Evolutionary conservation across 441 rosid species (phyloP).

Genomic region (Croton setiger): DNA sequence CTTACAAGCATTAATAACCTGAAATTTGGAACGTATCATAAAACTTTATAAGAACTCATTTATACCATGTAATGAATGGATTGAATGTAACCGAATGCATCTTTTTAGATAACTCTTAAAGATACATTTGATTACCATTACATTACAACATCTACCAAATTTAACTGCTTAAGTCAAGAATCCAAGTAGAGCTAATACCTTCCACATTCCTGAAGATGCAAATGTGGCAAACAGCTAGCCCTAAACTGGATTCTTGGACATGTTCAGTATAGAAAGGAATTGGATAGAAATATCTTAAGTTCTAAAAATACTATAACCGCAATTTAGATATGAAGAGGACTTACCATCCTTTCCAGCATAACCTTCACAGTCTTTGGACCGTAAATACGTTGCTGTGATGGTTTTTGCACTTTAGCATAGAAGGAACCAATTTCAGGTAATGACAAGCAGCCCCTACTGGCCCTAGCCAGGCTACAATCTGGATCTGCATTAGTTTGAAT

Average conservation of each 20-base stretch:
- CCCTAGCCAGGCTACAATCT: slow-evolving; percentile 66
- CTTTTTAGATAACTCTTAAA: no score
- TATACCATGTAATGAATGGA: no score
- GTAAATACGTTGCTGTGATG: slow-evolving; percentile 76
- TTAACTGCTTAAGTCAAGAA: background rate
- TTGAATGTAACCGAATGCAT: no score
- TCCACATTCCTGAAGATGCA: background rate
- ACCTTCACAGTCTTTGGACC: slow-evolving; percentile 72
- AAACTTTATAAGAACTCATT: background rate
- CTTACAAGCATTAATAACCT: no score
- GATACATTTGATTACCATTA: no score
- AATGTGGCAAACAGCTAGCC: background rate
- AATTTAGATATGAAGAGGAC: slow-evolving; percentile 10
- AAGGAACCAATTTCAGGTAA: slow-evolving; percentile 86
- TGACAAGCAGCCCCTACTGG: slow-evolving; percentile 88
- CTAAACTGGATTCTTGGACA: background rate
- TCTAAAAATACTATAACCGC: background rate
- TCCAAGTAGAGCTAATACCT: background rate
- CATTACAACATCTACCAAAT: no score
- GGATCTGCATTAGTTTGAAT: slow-evolving; percentile 82
- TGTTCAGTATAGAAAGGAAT: background rate
- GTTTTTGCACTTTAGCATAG: slow-evolving; percentile 85
- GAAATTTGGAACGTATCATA: background rate
- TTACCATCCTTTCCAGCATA: slow-evolving; percentile 90
- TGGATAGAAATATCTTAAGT: background rate